Conservation (phyloP, 1,139 yeast species). For the Pichia cactophila region DNA sequence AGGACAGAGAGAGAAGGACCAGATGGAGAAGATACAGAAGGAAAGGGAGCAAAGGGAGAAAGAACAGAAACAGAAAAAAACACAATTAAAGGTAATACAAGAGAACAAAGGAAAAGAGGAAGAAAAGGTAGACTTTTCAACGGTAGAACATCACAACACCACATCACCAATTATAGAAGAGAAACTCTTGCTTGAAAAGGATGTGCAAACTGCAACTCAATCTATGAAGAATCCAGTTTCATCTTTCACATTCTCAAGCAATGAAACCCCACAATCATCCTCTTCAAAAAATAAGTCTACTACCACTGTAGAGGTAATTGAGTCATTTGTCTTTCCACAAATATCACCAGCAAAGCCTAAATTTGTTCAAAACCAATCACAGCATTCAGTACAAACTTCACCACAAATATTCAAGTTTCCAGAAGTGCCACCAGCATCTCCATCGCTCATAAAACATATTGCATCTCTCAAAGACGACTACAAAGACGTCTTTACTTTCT, state of each 20-base stretch:
- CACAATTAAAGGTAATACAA: not conserved
- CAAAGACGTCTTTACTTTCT: conserved; percentile 8
- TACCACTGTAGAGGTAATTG: conserved; percentile 12
- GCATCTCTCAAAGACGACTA: conserved; percentile 1
- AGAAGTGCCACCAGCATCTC: not conserved
- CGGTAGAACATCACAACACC: too few relatives aligned
- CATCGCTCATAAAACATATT: not conserved
- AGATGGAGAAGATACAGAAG: too few relatives aligned
- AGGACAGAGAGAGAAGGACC: too few relatives aligned
- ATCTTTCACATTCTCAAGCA: not conserved
- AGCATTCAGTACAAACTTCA: not conserved
- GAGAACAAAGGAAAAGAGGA: not conserved
- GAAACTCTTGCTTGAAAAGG: too few relatives aligned
- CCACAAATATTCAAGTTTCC: not conserved
- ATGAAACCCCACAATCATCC: not conserved
- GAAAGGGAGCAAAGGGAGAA: not conserved
- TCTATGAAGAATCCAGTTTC: not conserved
- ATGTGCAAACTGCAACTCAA: not conserved
- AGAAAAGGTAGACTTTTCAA: too few relatives aligned
- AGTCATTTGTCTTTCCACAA: conserved; percentile 13
- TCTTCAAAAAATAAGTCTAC: not conserved
- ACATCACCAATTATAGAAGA: too few relatives aligned
- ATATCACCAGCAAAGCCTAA: conserved; percentile 3
- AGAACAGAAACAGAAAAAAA: not conserved
- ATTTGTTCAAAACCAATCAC: not conserved